phyloP scores from a whole-genome alignment of 257 asterid species.

The Solanum tarijense region DNA sequence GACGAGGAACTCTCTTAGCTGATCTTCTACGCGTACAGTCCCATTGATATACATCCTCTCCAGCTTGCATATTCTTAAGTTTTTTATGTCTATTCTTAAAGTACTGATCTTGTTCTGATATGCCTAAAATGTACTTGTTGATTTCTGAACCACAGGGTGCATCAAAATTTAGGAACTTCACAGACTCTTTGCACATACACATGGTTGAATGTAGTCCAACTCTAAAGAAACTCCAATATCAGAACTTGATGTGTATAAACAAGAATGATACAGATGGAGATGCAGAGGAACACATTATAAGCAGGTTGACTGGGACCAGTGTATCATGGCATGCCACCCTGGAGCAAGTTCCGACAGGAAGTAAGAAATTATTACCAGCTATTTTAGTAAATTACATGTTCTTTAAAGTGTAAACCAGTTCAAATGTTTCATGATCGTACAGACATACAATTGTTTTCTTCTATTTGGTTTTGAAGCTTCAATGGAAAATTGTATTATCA shows the following conservation, averaged over 20 bases:
- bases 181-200: slow-evolving; percentile 66
- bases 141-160: slow-evolving; percentile 36
- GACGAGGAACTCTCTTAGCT: slow-evolving; percentile 92
- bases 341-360: slow-evolving; percentile 86
- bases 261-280: slow-evolving; percentile 29
- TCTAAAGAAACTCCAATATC: slow-evolving; percentile 62
- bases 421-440: not conserved
- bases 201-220: slow-evolving; percentile 94
- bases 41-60: not conserved
- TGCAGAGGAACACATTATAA: slow-evolving; percentile 26
- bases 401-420: not conserved
- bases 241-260: slow-evolving; percentile 55
- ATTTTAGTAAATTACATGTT: not conserved
- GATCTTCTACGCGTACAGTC: slow-evolving; percentile 84
- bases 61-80: not conserved
- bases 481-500: not conserved
- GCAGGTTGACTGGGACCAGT: slow-evolving; percentile 59
- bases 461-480: not conserved
- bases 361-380: slow-evolving; percentile 31
- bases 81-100: not conserved
- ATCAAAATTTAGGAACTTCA: slow-evolving; percentile 69
- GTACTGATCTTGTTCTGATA: not conserved
- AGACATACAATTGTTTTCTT: not conserved
- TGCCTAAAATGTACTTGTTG: not conserved
- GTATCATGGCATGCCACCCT: slow-evolving; percentile 86